Evolutionary conservation across 192 early-diverging fungal genomes (phyloP).

Genomic region (Coemansia sp.): DNA sequence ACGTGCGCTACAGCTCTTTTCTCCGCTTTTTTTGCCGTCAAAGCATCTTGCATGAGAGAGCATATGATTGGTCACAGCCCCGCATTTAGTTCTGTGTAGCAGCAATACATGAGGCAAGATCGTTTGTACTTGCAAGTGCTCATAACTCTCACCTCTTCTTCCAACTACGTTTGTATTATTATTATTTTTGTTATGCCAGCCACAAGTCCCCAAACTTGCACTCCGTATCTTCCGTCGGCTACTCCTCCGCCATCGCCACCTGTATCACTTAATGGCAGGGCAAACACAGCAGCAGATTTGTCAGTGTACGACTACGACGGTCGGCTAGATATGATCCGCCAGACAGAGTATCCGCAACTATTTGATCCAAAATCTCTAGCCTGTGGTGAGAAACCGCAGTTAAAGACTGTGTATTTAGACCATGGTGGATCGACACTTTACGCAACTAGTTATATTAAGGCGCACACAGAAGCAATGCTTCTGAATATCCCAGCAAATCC

Average conservation of each 20-base stretch:
- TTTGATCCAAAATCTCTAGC: conserved; percentile 10
- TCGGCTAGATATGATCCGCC: conserved; percentile 51
- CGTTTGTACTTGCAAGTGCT: background rate
- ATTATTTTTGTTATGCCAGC: background rate
- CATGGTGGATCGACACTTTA: conserved; percentile 65
- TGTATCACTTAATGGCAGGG: background rate
- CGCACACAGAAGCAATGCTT: conserved; percentile 49
- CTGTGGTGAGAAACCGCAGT: conserved; percentile 8
- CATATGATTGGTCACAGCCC: background rate
- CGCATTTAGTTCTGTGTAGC: background rate
- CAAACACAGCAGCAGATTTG: background rate
- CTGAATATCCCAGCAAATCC: conserved; percentile 63
- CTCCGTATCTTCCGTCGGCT: background rate
- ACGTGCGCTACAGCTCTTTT: background rate
- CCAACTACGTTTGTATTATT: background rate
- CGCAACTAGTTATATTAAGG: conserved; percentile 46
- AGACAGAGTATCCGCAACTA: conserved; percentile 60
- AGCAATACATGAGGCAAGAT: background rate
- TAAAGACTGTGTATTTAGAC: conserved; percentile 60
- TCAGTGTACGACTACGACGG: conserved; percentile 46
- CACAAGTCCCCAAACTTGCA: background rate
- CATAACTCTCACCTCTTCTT: background rate
- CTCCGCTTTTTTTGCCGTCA: background rate
- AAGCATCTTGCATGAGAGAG: background rate
- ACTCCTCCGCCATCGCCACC: conserved; percentile 15